phyloP scores from a whole-genome alignment of 306 rosid genomes.

The Gastrolobium bilobum region DNA sequence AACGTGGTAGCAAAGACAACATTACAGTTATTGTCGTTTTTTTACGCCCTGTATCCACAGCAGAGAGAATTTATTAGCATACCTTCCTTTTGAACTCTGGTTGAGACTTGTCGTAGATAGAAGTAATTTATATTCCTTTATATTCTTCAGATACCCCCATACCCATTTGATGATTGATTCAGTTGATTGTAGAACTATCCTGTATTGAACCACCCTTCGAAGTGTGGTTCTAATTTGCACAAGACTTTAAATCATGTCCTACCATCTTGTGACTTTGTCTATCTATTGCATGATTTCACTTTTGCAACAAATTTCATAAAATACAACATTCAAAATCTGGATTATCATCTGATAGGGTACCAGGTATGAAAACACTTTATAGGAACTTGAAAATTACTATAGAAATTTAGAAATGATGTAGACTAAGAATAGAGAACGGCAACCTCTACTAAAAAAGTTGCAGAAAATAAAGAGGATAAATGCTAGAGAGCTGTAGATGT shows the following conservation, averaged over 20 bases:
- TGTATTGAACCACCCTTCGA: background rate
- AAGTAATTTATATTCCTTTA: background rate
- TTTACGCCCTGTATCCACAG: conserved; percentile 79
- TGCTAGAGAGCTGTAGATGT: too few relatives aligned
- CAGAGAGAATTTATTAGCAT: conserved; percentile 87
- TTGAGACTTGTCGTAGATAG: background rate
- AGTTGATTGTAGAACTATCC: background rate
- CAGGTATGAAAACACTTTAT: background rate
- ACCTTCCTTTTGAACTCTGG: conserved; percentile 1
- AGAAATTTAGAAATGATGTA: too few relatives aligned
- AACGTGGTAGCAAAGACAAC: conserved; percentile 92
- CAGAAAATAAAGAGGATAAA: too few relatives aligned
- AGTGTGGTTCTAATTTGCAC: background rate
- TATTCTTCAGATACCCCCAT: background rate
- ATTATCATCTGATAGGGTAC: background rate
- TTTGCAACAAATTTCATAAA: background rate
- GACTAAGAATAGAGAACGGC: too few relatives aligned
- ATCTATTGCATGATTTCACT: background rate
- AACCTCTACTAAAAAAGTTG: too few relatives aligned
- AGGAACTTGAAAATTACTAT: background rate
- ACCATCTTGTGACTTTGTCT: background rate
- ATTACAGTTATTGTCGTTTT: conserved; percentile 87
- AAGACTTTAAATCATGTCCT: background rate
- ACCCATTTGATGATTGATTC: background rate
- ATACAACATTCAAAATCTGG: background rate